Evolutionary conservation across 1,139 yeast genomes (phyloP), one percentile per base, ranked within the genome.

Genomic region (Sugiyamaella castrensis): DNA sequence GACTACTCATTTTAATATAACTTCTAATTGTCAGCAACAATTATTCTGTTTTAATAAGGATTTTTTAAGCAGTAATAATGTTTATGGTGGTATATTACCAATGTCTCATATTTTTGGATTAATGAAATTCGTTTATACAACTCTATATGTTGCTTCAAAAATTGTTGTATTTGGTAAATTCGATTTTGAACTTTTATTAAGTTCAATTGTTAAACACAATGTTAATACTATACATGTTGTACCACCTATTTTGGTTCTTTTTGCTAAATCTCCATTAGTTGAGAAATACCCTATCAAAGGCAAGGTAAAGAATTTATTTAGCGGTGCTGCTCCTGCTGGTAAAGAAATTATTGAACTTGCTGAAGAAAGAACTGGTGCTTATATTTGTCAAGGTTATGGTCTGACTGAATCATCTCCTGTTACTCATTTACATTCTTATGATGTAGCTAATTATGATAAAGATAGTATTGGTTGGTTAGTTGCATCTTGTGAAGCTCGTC

Each of bases 381-480:
- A 45, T 8, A 48, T 69, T 13, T 50, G 46, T 30, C 92, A 86
- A 67, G 94, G 91, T n/a, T 86, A 85, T 63, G 95, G 95, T 0
- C 72, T 84, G 54, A 86, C 94, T 1, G 73, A 69, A 50, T 62
- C 72, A 2, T 57, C 71, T 2, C 73, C 73, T 1, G 60, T 67
- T 40, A 55, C 69, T 16, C 64, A 61, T 39, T 37, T 50, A 12
- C 54, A 53, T 37, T 37, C 47, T 5, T 53, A 46, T 28, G 57
- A 57, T 35, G 38, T 48, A 8, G 50, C 54, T 10, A 47, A 42
- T 9, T 57, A 59, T 40, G 57, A 57, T 40, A 49, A 47, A 6
- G 61, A 61, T 10, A 68, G 79, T 40, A 77, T 82, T 61, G 87
- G 87, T 28, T 57, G 65, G 57, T 57, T 67, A n/a, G 51, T 63